Conservation (phyloP, 2,329 filamentous ascomycete species). For the Alternaria alternata region DNA sequence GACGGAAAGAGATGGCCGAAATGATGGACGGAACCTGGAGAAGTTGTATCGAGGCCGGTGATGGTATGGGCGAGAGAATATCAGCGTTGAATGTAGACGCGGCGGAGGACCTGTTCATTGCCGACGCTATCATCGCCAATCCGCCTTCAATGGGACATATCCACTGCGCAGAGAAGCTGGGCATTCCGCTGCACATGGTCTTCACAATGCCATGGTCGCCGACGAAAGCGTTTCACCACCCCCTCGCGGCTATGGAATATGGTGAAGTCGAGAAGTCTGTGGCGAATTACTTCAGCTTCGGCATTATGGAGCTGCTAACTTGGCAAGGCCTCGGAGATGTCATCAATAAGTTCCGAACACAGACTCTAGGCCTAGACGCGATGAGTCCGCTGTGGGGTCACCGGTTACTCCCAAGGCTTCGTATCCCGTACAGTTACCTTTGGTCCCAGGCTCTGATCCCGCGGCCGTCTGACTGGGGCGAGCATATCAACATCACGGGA, state of each 20-base stretch:
- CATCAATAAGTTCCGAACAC: constrained; percentile 56
- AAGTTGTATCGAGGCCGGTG: constrained; percentile 52
- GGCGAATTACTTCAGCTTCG: constrained; percentile 58
- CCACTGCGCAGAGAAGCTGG: constrained; percentile 76
- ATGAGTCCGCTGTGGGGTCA: constrained; percentile 51
- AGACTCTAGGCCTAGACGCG: constrained; percentile 53
- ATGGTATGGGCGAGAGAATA: constrained; percentile 25
- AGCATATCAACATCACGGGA: constrained; percentile 52
- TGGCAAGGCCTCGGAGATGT: constrained; percentile 52
- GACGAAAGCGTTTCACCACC: constrained; percentile 59
- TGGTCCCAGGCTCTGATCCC: constrained; percentile 54
- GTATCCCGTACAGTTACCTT: constrained; percentile 56
- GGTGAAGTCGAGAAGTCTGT: constrained; percentile 44
- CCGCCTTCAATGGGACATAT: constrained; percentile 52
- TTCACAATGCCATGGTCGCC: constrained; percentile 73
- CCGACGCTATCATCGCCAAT: constrained; percentile 59
- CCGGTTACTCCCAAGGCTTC: constrained; percentile 48
- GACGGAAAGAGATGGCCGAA: constrained; percentile 37
- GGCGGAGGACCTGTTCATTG: constrained; percentile 70
- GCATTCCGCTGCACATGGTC: constrained; percentile 80
- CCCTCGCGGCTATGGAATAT: constrained; percentile 58
- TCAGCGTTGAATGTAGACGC: constrained; percentile 23
- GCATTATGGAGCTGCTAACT: constrained; percentile 52
- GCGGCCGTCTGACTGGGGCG: constrained; percentile 32
- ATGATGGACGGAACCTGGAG: constrained; percentile 47